Percentiles rank a stretch among this genome's conserved stretches.
These are phyloP conservation scores for Phyllostachys edulis DNA, from an alignment of 176 grass and related monocot species.

Conservation along the genomic window DNA sequence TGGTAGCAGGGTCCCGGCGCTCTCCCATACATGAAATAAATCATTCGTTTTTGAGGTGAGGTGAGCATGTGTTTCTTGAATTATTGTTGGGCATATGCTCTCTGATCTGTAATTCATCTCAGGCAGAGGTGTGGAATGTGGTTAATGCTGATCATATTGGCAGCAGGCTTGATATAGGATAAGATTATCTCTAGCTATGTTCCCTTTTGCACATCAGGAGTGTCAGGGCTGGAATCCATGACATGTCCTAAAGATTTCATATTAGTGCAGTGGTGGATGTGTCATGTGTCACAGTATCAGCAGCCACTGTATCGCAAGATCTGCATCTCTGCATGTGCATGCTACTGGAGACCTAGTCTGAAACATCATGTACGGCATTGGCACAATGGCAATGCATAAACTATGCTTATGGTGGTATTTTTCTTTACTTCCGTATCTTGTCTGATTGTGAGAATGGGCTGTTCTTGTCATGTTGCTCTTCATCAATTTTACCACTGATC, in stretches of 20 bases:
- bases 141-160: slow-evolving; percentile 19
- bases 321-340: background rate
- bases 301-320: background rate
- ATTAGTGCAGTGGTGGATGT: background rate
- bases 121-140: background rate
- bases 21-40: slow-evolving; percentile 10
- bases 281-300: background rate
- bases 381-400: background rate
- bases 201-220: background rate
- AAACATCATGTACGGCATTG: background rate
- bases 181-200: slow-evolving; percentile 17
- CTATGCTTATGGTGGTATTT: background rate
- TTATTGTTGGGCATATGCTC: slow-evolving; percentile 30
- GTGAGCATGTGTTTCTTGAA: background rate
- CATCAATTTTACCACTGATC: background rate
- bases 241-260: slow-evolving; percentile 1
- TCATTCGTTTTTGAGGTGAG: background rate
- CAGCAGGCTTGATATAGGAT: slow-evolving; percentile 25
- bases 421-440: background rate
- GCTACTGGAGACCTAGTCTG: background rate
- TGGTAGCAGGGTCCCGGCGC: background rate
- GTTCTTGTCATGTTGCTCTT: background rate
- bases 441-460: background rate
- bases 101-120: slow-evolving; percentile 25
- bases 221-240: background rate